These are phyloP conservation scores for Lentinula boryana DNA, from an alignment of 768 basidiomycete genomes.

Conservation along the genomic window DNA sequence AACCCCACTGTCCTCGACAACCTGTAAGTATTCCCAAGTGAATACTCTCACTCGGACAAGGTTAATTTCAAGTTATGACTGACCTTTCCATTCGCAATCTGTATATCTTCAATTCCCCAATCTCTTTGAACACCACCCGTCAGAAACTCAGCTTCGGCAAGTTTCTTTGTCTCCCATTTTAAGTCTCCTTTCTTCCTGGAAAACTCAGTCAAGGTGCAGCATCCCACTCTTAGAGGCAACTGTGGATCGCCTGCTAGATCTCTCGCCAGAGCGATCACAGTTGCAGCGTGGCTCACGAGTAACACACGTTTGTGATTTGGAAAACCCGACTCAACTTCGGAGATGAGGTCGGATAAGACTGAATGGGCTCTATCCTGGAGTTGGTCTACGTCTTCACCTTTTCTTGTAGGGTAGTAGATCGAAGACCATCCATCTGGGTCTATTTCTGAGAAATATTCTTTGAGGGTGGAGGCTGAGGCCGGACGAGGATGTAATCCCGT, in stretches of 20 bases:
- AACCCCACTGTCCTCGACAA: slow-evolving; percentile 63
- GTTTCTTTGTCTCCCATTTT: slow-evolving; percentile 37
- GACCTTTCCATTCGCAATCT: slow-evolving; percentile 57
- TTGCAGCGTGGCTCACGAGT: slow-evolving; percentile 72
- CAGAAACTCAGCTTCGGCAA: slow-evolving; percentile 57
- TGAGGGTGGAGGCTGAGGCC: slow-evolving; percentile 45
- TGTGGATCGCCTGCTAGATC: slow-evolving; percentile 48
- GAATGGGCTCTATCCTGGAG: slow-evolving; percentile 55
- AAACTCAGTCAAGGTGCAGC: slow-evolving; percentile 65
- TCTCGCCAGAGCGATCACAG: slow-evolving; percentile 59
- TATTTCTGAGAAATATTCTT: slow-evolving; percentile 50
- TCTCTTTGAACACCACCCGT: slow-evolving; percentile 55
- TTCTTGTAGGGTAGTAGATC: slow-evolving; percentile 64
- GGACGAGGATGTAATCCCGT: slow-evolving; percentile 78
- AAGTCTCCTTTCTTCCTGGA: slow-evolving; percentile 22
- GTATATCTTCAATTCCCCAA: slow-evolving; percentile 79
- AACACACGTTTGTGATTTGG: slow-evolving; percentile 46
- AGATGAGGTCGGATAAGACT: slow-evolving; percentile 46
- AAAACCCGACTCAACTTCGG: slow-evolving; percentile 40
- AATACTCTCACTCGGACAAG: not conserved
- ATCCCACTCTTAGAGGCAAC: slow-evolving; percentile 60
- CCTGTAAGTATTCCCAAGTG: slow-evolving; percentile 30
- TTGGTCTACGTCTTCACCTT: slow-evolving; percentile 61
- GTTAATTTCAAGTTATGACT: not conserved
- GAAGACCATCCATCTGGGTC: slow-evolving; percentile 56